phyloP scores from a whole-genome alignment of 2,329 filamentous ascomycete genomes.

The Xylaria sp. region DNA sequence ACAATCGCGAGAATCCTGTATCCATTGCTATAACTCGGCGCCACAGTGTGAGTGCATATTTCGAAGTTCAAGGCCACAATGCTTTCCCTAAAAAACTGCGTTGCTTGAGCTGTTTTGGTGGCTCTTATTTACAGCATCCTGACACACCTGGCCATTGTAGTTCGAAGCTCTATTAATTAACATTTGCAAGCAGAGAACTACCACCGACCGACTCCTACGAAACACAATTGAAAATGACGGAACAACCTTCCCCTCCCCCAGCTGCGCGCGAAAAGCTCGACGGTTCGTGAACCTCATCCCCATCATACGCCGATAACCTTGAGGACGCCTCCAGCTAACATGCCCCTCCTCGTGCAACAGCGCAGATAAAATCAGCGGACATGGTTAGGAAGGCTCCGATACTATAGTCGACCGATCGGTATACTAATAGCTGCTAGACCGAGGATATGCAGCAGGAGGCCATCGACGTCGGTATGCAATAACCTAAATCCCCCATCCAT shows the following conservation, averaged over 20 bases:
- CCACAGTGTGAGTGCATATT: slow-evolving; percentile 15
- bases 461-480: slow-evolving; percentile 88
- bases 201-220: not conserved
- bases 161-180: slow-evolving; percentile 5
- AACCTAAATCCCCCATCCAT: not conserved
- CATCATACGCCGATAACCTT: slow-evolving; percentile 2
- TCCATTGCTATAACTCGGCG: not conserved
- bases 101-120: not conserved
- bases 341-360: slow-evolving; percentile 59
- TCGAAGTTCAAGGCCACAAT: not conserved
- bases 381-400: slow-evolving; percentile 74
- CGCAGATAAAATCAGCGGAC: slow-evolving; percentile 96
- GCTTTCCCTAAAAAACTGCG: not conserved
- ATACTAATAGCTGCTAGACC: slow-evolving; percentile 67
- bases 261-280: slow-evolving; percentile 50
- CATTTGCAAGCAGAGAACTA: slow-evolving; percentile 8
- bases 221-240: slow-evolving; percentile 42
- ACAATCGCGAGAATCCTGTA: not conserved
- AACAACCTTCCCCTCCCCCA: slow-evolving; percentile 47
- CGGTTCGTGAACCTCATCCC: slow-evolving; percentile 43
- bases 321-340: slow-evolving; percentile 34
- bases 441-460: slow-evolving; percentile 98
- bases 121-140: not conserved
- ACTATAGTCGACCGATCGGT: slow-evolving; percentile 19
- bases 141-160: not conserved